Evolutionary conservation across 2,329 filamentous ascomycete species (phyloP).

Genomic region (Ophioceras dolichostomum): DNA sequence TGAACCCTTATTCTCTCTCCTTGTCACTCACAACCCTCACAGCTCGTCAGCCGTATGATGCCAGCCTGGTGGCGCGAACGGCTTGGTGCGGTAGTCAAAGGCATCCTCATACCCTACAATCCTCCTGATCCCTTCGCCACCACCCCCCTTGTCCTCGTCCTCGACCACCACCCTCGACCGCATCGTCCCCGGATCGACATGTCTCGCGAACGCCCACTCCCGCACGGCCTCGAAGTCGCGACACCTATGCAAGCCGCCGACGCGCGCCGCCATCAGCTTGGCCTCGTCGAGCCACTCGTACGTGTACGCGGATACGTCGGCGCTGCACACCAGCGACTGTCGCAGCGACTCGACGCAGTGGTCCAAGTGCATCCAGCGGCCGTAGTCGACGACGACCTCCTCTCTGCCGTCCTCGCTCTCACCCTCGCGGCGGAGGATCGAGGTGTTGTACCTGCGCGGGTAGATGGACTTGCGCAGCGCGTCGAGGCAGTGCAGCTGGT

Average conservation of each 20-base stretch:
- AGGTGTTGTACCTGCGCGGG: not conserved
- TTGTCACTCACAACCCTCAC: not conserved
- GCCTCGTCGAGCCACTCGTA: not conserved
- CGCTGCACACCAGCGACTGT: not conserved
- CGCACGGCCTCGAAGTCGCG: not conserved
- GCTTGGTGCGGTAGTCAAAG: not conserved
- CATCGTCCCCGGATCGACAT: not conserved
- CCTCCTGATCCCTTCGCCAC: not conserved
- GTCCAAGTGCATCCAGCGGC: not conserved
- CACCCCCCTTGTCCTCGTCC: not conserved
- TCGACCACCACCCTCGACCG: not conserved
- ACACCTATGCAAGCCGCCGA: not conserved
- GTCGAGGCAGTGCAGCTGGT: conserved; percentile 1
- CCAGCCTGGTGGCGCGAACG: not conserved
- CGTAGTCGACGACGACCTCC: not conserved
- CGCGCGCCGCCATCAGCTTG: not conserved
- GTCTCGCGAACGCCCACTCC: not conserved
- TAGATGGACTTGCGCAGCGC: not conserved
- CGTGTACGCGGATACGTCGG: not conserved
- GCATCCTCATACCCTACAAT: not conserved
- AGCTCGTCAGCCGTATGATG: not conserved
- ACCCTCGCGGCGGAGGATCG: not conserved
- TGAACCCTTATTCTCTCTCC: not conserved
- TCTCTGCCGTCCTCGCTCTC: no score
- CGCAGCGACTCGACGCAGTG: not conserved